Evolutionary conservation across 345 rosid genomes (phyloP), one percentile per base, ranked within the genome.

Genomic region (Gossypium bickii): DNA sequence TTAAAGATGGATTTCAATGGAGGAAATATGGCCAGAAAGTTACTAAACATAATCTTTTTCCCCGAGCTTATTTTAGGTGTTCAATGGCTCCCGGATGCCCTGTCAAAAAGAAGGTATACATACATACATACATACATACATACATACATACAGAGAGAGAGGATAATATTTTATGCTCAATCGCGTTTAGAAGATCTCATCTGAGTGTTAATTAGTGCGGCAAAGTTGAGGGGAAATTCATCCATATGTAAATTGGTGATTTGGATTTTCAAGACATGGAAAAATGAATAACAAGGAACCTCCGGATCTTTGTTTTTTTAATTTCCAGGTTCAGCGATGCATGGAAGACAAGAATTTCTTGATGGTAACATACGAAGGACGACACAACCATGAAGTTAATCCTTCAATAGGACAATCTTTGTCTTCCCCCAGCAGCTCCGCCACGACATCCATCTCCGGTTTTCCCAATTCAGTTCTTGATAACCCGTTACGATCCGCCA

Each of bases 11-110:
- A 68, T 81, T 82, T 63, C 91, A 87, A 75, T 87, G 93, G 93
- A 89, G 93, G 53, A 89, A 89, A 78, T 89, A 89, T 17, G 93
- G 91, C 1, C 91, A 89, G 71, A 89, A 89, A 77, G 82, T 87
- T 9, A 89, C 89, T 5, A 86, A 82, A 79, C 85, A 89, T 61
- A 87, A 87, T 60, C 82, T 89, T 4, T 87, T 89, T 7, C 93
- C 93, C 16, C 70, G 91, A 74, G 93, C 91, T 78, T 89, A 89
- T 76, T 89, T 75, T 78, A 85, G 84, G 65, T 89, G 93, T 55
- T 83, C 91, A 12, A 75, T 82, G 86, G 85, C 88, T 79, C 83
- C 89, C 7, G 73, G 74, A 7, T 89, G 93, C 66, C 88, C 88
- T 1, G 93, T 85, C 57, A 89, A 87, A 65, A 89, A 87, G 83